Conservation (phyloP, 345 rosid genomes). For the Eutrema japonicum region DNA sequence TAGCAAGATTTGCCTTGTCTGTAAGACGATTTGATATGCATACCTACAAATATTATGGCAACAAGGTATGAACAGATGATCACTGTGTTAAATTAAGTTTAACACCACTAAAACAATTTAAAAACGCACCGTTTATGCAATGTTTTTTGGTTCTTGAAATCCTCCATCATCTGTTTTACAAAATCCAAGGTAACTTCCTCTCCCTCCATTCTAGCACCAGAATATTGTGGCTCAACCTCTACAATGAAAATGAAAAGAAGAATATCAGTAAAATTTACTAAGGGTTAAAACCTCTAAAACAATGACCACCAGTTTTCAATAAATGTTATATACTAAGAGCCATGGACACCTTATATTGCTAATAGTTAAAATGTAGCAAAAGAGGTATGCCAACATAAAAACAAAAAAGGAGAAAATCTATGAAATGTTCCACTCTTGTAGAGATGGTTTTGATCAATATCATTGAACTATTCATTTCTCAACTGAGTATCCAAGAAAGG, state of each 20-base stretch:
- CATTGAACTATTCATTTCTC: slow-evolving; percentile 11
- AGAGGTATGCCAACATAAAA: neutral
- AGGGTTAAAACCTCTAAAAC: neutral
- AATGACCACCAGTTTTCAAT: neutral
- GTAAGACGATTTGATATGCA: slow-evolving; percentile 90
- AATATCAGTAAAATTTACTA: slow-evolving; percentile 25
- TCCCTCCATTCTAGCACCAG: slow-evolving; percentile 93
- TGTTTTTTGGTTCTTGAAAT: slow-evolving; percentile 84
- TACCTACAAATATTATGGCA: slow-evolving; percentile 57
- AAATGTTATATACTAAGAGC: slow-evolving; percentile 1
- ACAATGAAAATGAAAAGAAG: slow-evolving; percentile 38
- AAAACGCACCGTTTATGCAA: slow-evolving; percentile 76
- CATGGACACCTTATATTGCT: slow-evolving; percentile 17
- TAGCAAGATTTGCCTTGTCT: slow-evolving; percentile 76
- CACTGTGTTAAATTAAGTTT: slow-evolving; percentile 18
- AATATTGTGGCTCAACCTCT: slow-evolving; percentile 98
- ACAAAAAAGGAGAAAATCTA: neutral
- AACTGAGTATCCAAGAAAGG: slow-evolving; percentile 13
- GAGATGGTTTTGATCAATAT: slow-evolving; percentile 29
- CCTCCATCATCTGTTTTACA: slow-evolving; percentile 93
- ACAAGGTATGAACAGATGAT: slow-evolving; percentile 19
- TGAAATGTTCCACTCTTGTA: slow-evolving; percentile 5
- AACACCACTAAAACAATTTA: slow-evolving; percentile 13
- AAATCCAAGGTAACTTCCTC: slow-evolving; percentile 86
- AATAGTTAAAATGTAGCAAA: neutral